Evolutionary conservation across 2,329 filamentous ascomycete genomes (phyloP).

Genomic region (Huntiella abstrusa): DNA sequence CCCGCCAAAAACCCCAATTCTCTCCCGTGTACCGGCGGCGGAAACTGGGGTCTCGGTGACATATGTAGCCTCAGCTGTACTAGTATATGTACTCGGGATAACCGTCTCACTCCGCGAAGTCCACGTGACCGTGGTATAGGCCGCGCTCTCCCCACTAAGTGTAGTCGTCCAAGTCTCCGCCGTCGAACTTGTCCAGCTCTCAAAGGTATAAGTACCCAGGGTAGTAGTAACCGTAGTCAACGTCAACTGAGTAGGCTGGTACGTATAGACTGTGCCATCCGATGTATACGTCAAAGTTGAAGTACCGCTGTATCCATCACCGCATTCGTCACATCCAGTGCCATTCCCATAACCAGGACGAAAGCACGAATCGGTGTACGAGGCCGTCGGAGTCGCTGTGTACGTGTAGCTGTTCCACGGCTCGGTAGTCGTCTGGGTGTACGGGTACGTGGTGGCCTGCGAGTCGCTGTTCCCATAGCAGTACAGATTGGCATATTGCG

Average conservation of each 20-base stretch:
- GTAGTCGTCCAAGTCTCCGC: slow-evolving; percentile 9
- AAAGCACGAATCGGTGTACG: not conserved
- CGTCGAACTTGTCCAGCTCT: slow-evolving; percentile 2
- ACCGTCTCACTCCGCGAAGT: slow-evolving; percentile 5
- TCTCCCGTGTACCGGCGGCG: too few relatives aligned
- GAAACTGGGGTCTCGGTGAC: slow-evolving; percentile 4
- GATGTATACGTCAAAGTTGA: not conserved
- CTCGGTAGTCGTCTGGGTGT: not conserved
- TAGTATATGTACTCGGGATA: slow-evolving; percentile 6
- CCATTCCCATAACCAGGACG: not conserved
- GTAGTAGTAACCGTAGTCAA: slow-evolving; percentile 9
- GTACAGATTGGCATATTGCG: slow-evolving; percentile 11
- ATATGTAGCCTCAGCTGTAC: slow-evolving; percentile 7
- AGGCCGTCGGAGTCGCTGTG: not conserved
- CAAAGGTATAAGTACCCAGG: slow-evolving; percentile 7
- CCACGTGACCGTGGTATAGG: slow-evolving; percentile 9
- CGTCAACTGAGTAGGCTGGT: slow-evolving; percentile 1
- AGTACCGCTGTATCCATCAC: not conserved
- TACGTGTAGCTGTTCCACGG: slow-evolving; percentile 5
- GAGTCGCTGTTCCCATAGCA: not conserved
- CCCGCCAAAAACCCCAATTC: too few relatives aligned
- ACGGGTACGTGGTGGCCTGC: not conserved
- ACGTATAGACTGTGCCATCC: not conserved
- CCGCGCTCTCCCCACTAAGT: slow-evolving; percentile 5
- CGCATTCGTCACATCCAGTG: not conserved